Evolutionary conservation across 139 green algal species (phyloP).

Genomic region (Diplosphaera chodatii): DNA sequence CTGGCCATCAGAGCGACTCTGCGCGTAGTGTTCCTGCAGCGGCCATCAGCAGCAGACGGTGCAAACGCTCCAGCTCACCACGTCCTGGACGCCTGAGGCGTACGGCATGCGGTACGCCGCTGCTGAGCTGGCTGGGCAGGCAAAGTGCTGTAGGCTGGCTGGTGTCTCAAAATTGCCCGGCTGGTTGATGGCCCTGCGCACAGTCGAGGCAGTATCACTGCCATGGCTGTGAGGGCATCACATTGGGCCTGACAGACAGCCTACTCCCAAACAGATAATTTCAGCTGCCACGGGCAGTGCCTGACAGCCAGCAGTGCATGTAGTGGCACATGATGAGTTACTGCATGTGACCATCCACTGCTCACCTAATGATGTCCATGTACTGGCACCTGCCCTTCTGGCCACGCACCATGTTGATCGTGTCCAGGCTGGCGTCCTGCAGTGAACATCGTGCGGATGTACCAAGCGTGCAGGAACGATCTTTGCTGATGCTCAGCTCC

Average conservation of each 20-base stretch:
- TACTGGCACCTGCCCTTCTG: background rate
- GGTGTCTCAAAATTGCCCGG: background rate
- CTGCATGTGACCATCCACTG: background rate
- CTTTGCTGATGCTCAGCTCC: no score
- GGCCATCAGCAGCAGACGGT: background rate
- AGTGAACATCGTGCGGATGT: no score
- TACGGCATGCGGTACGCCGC: background rate
- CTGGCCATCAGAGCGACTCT: no score
- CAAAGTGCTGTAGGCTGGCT: background rate
- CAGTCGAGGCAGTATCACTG: no score
- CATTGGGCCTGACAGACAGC: no score
- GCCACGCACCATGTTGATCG: background rate
- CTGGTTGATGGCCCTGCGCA: background rate
- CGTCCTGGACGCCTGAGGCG: background rate
- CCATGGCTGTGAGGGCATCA: no score
- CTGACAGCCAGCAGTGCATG: no score
- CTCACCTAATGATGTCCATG: background rate
- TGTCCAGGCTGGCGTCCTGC: background rate
- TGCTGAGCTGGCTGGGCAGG: background rate
- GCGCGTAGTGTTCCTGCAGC: no score
- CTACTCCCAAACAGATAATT: no score
- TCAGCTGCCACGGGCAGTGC: no score
- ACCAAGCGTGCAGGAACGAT: no score
- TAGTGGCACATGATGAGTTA: background rate
- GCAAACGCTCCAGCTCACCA: background rate